Evolutionary conservation across 495 filamentous ascomycete species (phyloP).

Genomic region (Emericellopsis terricola): DNA sequence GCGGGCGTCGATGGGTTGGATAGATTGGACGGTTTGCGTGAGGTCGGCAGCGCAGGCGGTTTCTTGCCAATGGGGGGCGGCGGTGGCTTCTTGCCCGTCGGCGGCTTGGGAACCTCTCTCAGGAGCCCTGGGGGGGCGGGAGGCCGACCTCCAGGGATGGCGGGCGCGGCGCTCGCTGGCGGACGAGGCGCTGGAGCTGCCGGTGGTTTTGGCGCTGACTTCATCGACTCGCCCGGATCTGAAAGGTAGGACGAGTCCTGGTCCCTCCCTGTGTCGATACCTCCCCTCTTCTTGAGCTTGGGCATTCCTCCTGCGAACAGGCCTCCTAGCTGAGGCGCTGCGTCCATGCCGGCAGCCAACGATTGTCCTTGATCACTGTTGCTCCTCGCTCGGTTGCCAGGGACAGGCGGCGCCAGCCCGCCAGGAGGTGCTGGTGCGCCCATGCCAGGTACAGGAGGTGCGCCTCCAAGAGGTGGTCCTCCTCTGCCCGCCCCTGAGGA

Average conservation of each 20-base stretch:
- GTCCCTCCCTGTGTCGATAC: conserved; percentile 76
- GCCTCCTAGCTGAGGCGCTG: conserved; percentile 70
- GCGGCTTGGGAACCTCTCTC: not conserved
- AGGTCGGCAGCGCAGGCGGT: conserved; percentile 52
- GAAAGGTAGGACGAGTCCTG: conserved; percentile 61
- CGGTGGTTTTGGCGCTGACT: conserved; percentile 40
- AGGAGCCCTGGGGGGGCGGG: too few species aligned
- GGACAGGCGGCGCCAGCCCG: conserved; percentile 62
- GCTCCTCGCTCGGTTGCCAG: conserved; percentile 53
- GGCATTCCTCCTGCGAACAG: conserved; percentile 92
- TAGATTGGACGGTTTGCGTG: conserved; percentile 39
- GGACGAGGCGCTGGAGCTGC: conserved; percentile 40
- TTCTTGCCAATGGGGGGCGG: conserved; percentile 45
- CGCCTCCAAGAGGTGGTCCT: conserved; percentile 40
- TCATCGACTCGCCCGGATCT: conserved; percentile 48
- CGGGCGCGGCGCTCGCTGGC: conserved; percentile 38
- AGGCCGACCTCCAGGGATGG: conserved; percentile 42
- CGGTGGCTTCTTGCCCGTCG: conserved; percentile 8
- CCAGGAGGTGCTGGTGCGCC: conserved; percentile 34
- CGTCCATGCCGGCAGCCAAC: conserved; percentile 20
- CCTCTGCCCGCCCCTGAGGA: conserved; percentile 29
- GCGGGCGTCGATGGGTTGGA: conserved; percentile 19
- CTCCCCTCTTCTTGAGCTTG: conserved; percentile 74
- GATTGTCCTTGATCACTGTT: conserved; percentile 47
- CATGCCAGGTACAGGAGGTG: conserved; percentile 65